Percentiles rank a stretch among this genome's conserved stretches.
phyloP scores from a whole-genome alignment of 228 moss, liverwort and hornwort species.

The Sphagnum fallax region DNA sequence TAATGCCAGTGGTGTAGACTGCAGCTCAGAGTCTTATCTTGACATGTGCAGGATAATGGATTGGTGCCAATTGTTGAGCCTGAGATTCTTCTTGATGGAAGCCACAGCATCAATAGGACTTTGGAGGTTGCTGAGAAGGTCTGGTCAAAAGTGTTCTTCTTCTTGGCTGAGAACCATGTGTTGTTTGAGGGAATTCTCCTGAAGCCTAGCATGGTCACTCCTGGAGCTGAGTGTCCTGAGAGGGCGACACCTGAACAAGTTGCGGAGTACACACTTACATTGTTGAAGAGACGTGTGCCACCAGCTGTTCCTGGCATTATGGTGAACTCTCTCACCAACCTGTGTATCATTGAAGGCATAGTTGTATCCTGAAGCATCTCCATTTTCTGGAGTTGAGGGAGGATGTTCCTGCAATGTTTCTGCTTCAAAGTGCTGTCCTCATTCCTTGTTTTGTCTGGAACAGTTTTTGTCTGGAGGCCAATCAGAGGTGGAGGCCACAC shows the following conservation, averaged over 20 bases:
- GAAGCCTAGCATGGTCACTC: conserved; percentile 38
- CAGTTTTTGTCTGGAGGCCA: conserved; percentile 63
- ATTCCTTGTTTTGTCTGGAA: neutral
- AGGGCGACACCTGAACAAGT: conserved; percentile 55
- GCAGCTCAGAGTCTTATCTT: too few species aligned
- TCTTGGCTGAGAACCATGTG: conserved; percentile 57
- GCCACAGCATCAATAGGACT: conserved; percentile 47
- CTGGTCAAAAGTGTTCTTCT: conserved; percentile 53
- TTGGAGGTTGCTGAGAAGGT: conserved; percentile 54
- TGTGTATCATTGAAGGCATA: too few species aligned
- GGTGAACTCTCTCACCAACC: conserved; percentile 10
- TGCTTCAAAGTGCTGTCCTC: too few species aligned
- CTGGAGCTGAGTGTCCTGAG: conserved; percentile 42
- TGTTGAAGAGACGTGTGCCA: conserved; percentile 53
- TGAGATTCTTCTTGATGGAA: conserved; percentile 53
- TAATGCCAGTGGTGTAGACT: too few species aligned
- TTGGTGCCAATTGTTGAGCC: conserved; percentile 67
- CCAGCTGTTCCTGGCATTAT: conserved; percentile 65
- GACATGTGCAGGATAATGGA: conserved; percentile 39
- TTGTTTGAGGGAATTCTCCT: conserved; percentile 42
- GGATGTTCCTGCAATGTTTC: too few species aligned
- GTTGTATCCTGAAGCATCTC: too few species aligned
- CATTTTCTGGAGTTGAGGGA: too few species aligned
- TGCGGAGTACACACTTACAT: conserved; percentile 43
- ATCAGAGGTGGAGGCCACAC: conserved; percentile 41